These are phyloP conservation scores for Peniophora sp. DNA, from an alignment of 1,284 basidiomycete species.

Conservation along the genomic window DNA sequence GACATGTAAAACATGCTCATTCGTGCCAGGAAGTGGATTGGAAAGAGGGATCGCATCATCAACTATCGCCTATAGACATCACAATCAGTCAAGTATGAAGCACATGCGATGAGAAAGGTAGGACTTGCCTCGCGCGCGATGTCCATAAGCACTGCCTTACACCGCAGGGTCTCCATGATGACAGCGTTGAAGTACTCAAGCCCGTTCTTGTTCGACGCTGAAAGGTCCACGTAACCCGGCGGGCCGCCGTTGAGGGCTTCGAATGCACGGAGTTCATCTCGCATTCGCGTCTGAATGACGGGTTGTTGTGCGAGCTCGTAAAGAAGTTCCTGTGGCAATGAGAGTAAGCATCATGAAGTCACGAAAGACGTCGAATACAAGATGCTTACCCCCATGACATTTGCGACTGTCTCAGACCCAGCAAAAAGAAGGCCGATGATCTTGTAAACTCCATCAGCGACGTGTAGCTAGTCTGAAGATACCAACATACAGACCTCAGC, in stretches of 20 bases:
- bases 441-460: background rate
- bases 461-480: background rate
- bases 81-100: background rate
- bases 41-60: slow-evolving; percentile 13
- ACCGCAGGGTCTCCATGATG: slow-evolving; percentile 12
- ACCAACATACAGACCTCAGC: slow-evolving; percentile 3
- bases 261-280: slow-evolving; percentile 8
- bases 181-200: slow-evolving; percentile 15
- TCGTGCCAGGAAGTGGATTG: slow-evolving; percentile 7
- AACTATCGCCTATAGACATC: slow-evolving; percentile 5
- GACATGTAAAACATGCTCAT: slow-evolving; percentile 3
- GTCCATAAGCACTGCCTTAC: slow-evolving; percentile 13
- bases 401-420: slow-evolving; percentile 7
- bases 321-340: slow-evolving; percentile 5
- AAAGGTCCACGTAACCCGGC: slow-evolving; percentile 10
- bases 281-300: slow-evolving; percentile 7
- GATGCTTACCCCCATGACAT: slow-evolving; percentile 5
- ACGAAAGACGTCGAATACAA: too few relatives aligned
- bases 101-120: background rate
- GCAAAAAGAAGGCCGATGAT: slow-evolving; percentile 7
- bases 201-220: slow-evolving; percentile 1
- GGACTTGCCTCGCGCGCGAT: slow-evolving; percentile 10
- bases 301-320: slow-evolving; percentile 10
- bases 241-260: background rate
- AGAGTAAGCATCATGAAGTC: too few relatives aligned